phyloP scores from a whole-genome alignment of 768 basidiomycete species.

The Leucosporidium yakuticum region DNA sequence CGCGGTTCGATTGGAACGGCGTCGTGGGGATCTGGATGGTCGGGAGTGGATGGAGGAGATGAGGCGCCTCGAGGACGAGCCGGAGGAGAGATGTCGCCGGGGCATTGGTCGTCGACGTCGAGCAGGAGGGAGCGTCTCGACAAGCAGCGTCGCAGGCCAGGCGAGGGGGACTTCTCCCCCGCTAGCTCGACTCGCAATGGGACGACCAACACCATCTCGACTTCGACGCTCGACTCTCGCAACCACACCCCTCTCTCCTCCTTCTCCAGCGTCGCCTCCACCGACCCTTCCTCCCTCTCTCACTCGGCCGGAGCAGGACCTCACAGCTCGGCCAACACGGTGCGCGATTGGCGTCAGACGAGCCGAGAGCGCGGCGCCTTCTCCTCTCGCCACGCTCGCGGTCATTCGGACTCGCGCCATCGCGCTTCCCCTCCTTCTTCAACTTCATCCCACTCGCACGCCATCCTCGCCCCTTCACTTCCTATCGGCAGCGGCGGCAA shows the following conservation, averaged over 20 bases:
- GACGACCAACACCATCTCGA: conserved; percentile 1
- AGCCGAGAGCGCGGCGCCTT: not conserved
- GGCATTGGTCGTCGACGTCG: conserved; percentile 35
- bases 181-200: conserved; percentile 20
- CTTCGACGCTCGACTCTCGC: conserved; percentile 20
- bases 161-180: conserved; percentile 20
- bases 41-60: conserved; percentile 11
- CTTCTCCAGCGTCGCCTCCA: conserved; percentile 27
- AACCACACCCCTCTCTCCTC: conserved; percentile 21
- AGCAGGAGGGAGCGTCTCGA: conserved; percentile 32
- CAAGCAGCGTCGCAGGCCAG: not conserved
- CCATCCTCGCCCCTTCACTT: not conserved
- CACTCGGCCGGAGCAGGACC: not conserved
- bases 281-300: not conserved
- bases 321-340: conserved; percentile 14
- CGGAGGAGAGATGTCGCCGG: conserved; percentile 12
- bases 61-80: not conserved
- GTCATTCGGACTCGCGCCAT: conserved; percentile 11
- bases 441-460: not conserved
- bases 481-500: not conserved
- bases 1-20: conserved; percentile 31
- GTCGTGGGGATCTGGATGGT: conserved; percentile 23
- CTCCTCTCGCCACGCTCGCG: conserved; percentile 1
- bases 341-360: conserved; percentile 19
- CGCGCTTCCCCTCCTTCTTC: not conserved